Base-by-base conservation (phyloP, 1,284 basidiomycete genomes). In the Earliella scabrosa region DNA sequence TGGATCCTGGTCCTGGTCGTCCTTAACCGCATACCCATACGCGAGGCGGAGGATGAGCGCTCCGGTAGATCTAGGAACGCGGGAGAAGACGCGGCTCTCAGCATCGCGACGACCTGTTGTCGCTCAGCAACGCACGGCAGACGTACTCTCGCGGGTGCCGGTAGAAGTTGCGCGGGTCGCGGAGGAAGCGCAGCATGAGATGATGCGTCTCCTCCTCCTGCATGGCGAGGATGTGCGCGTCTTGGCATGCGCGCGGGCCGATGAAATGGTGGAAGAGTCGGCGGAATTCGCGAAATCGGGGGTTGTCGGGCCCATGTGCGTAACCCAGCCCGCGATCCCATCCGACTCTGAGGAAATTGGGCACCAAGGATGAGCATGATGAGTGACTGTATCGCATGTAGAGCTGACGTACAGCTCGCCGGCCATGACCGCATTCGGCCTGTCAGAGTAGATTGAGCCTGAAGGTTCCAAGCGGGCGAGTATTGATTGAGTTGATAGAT, bases 301-400 rank as follows among this genome's bases (percentile, higher is more conserved):
- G 64, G 41, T 72, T 71, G n/a, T 70, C 63, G 31, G 71, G 71
- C 8, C 69, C 70, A 20, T 68, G 68, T 1, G 73, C 65, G 54
- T 77, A 77, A 8, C 77, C 76, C 3, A 79, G 62, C 0, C 75
- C 77, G 23, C 70, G 72, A 40, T 74, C 66, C 77, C 77, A 79
- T 8, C 77, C 77, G 9, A 77, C 73, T 0, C 76, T 77, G 56
- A 16, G 18, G 34, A n/a, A 26, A 24, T 31, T 18, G 26, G 13
- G n/a, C 43, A 45, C n/a, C n/a, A n/a, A n/a, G n/a, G n/a, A n/a
- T n/a, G n/a, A 27, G 43, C 16, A 27, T n/a, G 31, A 18, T 21
- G n/a, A 23, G 3, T 23, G 40, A 24, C 3, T 14, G 40, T 4
- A 2, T 39, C 18, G 2, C 6, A 16, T 24, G 26, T 46, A 6